Base-by-base conservation (phyloP, 495 filamentous ascomycete species). In the Melanomma pulvis-pyrius region DNA sequence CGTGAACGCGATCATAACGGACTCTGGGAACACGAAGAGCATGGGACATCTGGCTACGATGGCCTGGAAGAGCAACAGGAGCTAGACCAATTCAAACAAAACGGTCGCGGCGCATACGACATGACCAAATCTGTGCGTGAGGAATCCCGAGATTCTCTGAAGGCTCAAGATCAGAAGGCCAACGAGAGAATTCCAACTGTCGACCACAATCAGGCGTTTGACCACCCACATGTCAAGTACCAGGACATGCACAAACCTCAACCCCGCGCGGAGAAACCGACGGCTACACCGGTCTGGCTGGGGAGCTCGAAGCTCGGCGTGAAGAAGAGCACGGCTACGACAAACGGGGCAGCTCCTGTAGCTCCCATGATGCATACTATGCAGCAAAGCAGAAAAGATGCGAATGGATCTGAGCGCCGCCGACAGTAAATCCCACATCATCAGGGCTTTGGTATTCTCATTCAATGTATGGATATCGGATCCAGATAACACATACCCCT, bases 321-420 rank as follows among this genome's bases (percentile, higher is more conserved):
- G 25, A 36, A 36, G 21, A 60, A 60, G 28, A 30, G n/a, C n/a
- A 39, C 44, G 24, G 36, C 57, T 21, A 34, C 15, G 6, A 22
- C 11, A 3, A 30, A 24, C 11, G 39, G 44, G 5, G 17, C 9
- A 9, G 57, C 57, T 1, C 57, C 57, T 21, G 44, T 30, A 21
- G 57, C 57, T 7, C 57, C 39, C 4, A 60, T 60, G 57, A 49
- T 48, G 57, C 57, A 60, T 60, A 49, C n/a, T 1, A 21, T 19
- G 13, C 19, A 58, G 25, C 21, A 47, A 25, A 17, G 7, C 24
- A 49, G 26, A 13, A 44, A 47, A n/a, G 44, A 61, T 24, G n/a
- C 24, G 28, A 30, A 51, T 61, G 44, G 48, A 15, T 44, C 39
- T 44, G 39, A 44, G 39, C 39, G 39, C 9, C 13, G 39, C 13